These are phyloP conservation scores for Purshia tridentata DNA, from an alignment of 306 rosid species.

Conservation along the genomic window DNA sequence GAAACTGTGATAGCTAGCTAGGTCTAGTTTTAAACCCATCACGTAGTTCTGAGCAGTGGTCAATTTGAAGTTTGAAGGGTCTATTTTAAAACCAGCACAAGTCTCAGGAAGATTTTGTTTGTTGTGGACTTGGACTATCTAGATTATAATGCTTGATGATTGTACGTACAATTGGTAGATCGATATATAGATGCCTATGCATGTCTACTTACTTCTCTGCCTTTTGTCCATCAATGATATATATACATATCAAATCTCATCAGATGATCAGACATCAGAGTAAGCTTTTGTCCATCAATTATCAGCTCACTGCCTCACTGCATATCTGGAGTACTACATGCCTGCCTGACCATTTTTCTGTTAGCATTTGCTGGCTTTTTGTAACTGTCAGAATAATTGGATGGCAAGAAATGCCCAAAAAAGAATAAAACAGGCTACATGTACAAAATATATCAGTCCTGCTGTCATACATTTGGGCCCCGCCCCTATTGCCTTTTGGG, in stretches of 20 bases:
- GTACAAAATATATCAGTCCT: not conserved
- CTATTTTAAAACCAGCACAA: conserved; percentile 45
- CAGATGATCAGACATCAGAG: conserved; percentile 4
- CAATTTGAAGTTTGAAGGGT: conserved; percentile 42
- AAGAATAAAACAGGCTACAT: conserved; percentile 1
- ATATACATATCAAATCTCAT: not conserved
- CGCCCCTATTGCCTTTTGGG: too few species aligned
- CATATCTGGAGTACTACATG: conserved; percentile 19
- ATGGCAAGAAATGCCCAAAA: conserved; percentile 23
- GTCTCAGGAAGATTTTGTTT: conserved; percentile 38
- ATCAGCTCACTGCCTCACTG: conserved; percentile 22
- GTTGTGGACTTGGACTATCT: conserved; percentile 36
- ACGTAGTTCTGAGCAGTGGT: not conserved
- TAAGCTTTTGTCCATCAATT: conserved; percentile 40
- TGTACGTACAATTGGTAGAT: too few species aligned
- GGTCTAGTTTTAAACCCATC: conserved; percentile 4
- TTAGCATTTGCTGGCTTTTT: conserved; percentile 23
- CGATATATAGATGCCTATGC: too few species aligned
- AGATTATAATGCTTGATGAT: conserved; percentile 4
- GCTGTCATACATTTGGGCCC: not conserved
- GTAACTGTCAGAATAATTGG: conserved; percentile 38
- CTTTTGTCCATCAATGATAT: conserved; percentile 39
- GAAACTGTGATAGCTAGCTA: conserved; percentile 5
- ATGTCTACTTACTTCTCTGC: conserved; percentile 15
- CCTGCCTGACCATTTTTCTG: conserved; percentile 23